Evolutionary conservation across 768 basidiomycete species (phyloP).

Genomic region (Leccinum incarnatum): DNA sequence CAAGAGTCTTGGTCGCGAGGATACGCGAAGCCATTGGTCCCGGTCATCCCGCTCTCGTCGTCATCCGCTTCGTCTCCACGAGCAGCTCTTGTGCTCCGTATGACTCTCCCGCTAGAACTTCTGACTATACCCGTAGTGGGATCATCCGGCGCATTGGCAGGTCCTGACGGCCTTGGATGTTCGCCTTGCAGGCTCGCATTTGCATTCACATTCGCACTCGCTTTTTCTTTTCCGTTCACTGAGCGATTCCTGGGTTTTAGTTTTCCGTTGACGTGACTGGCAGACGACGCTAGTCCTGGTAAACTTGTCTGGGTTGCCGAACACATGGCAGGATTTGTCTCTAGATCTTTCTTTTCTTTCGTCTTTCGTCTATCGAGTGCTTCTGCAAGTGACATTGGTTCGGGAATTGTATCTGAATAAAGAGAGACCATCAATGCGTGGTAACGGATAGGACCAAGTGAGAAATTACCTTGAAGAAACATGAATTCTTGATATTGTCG

Average conservation of each 20-base stretch:
- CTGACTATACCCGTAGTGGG: slow-evolving; percentile 23
- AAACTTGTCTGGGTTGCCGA: slow-evolving; percentile 30
- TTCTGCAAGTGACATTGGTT: slow-evolving; percentile 53
- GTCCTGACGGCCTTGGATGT: slow-evolving; percentile 16
- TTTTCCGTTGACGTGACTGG: slow-evolving; percentile 32
- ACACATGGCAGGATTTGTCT: slow-evolving; percentile 55
- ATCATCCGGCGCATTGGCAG: slow-evolving; percentile 22
- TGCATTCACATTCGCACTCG: slow-evolving; percentile 38
- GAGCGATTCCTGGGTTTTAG: slow-evolving; percentile 40
- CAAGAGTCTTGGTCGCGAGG: slow-evolving; percentile 23
- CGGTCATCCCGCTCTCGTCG: slow-evolving; percentile 16
- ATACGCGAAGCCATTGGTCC: slow-evolving; percentile 22
- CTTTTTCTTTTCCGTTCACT: slow-evolving; percentile 32
- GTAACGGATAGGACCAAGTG: not conserved
- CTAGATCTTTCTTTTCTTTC: slow-evolving; percentile 54
- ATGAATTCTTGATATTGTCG: slow-evolving; percentile 65
- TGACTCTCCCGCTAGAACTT: slow-evolving; percentile 29
- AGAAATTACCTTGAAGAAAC: slow-evolving; percentile 61
- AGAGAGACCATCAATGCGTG: slow-evolving; percentile 4
- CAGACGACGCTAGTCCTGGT: slow-evolving; percentile 20
- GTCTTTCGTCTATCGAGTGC: slow-evolving; percentile 56
- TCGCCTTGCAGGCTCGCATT: slow-evolving; percentile 26
- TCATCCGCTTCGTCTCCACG: slow-evolving; percentile 27
- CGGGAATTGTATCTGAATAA: slow-evolving; percentile 61
- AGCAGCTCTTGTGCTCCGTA: slow-evolving; percentile 30